A percentile compares a stretch with the other conserved stretches of the same genome.
These are phyloP conservation scores for Nitzschia inconspicua DNA, from an alignment of 108 stramenopile species.

Conservation along the genomic window DNA sequence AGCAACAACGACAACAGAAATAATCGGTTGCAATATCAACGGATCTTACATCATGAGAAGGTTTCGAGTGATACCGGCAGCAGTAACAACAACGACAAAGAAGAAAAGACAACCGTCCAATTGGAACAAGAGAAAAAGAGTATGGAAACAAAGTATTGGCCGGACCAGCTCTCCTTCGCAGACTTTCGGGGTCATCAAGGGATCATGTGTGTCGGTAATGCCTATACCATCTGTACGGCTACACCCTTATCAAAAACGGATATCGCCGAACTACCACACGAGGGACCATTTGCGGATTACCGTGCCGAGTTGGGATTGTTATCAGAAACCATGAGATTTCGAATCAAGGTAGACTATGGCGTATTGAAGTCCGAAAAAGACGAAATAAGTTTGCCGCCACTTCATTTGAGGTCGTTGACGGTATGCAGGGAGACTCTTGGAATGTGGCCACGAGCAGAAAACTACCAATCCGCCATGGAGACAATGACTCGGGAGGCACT, in stretches of 20 bases:
- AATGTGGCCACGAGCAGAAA: constrained; percentile 50
- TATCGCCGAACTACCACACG: constrained; percentile 20
- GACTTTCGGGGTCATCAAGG: constrained; percentile 87
- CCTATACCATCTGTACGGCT: constrained; percentile 68
- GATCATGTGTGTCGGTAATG: constrained; percentile 86
- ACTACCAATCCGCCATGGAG: constrained; percentile 30
- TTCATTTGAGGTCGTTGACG: constrained; percentile 68
- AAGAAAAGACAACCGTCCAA: not conserved
- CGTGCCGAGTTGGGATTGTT: constrained; percentile 72
- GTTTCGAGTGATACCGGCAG: constrained; percentile 30
- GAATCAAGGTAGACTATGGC: constrained; percentile 78
- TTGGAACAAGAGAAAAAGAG: constrained; percentile 22
- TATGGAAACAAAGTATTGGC: constrained; percentile 42
- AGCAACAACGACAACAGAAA: not conserved
- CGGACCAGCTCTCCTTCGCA: constrained; percentile 37
- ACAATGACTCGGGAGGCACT: constrained; percentile 31
- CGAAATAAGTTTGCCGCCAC: constrained; percentile 37
- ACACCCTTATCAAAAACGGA: constrained; percentile 27
- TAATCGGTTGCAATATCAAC: constrained; percentile 42
- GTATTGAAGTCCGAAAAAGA: constrained; percentile 26
- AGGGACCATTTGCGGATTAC: constrained; percentile 77
- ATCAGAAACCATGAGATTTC: constrained; percentile 55
- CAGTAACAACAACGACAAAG: not conserved
- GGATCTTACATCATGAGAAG: constrained; percentile 66
- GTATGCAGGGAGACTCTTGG: constrained; percentile 81